These are phyloP conservation scores for Eucommia ulmoides DNA, from an alignment of 257 asterid genomes.

Conservation along the genomic window DNA sequence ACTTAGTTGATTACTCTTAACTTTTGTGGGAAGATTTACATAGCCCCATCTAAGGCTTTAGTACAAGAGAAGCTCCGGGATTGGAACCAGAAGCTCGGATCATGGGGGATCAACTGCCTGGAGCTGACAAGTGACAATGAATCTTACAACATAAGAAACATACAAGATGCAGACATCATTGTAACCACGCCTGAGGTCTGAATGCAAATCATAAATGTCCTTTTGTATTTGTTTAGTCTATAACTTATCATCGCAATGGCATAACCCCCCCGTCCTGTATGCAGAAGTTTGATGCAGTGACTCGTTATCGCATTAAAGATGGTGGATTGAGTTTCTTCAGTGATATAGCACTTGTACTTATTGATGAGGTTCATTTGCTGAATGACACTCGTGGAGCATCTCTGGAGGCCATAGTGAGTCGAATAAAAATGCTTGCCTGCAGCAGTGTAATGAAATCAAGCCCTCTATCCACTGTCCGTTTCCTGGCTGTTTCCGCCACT, in stretches of 20 bases:
- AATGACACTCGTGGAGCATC: slow-evolving; percentile 98
- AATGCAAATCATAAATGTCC: slow-evolving; percentile 1
- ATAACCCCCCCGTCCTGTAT: slow-evolving; percentile 14
- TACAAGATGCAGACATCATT: slow-evolving; percentile 89
- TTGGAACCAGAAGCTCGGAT: slow-evolving; percentile 78
- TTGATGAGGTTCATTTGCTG: slow-evolving; percentile 96
- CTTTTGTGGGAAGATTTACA: slow-evolving; percentile 47
- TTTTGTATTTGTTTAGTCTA: slow-evolving; percentile 10
- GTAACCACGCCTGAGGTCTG: slow-evolving; percentile 96
- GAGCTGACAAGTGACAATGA: slow-evolving; percentile 96
- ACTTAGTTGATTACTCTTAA: not conserved
- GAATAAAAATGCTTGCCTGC: slow-evolving; percentile 79
- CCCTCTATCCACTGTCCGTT: slow-evolving; percentile 71
- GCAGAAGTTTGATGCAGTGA: slow-evolving; percentile 91
- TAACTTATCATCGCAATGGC: slow-evolving; percentile 1
- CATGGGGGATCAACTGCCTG: slow-evolving; percentile 68
- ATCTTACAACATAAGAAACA: slow-evolving; percentile 40
- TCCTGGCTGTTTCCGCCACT: slow-evolving; percentile 92
- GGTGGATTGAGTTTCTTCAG: slow-evolving; percentile 96
- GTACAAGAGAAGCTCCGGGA: slow-evolving; percentile 88
- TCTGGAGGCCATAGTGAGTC: slow-evolving; percentile 86
- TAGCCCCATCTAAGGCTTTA: slow-evolving; percentile 97
- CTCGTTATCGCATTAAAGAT: slow-evolving; percentile 76
- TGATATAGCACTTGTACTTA: slow-evolving; percentile 82
- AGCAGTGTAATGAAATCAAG: slow-evolving; percentile 75